A percentile compares a stretch with the other conserved stretches of the same genome.
These are phyloP conservation scores for Cavenderia fasciculata DNA, from an alignment of 78 protist species.

Conservation along the genomic window DNA sequence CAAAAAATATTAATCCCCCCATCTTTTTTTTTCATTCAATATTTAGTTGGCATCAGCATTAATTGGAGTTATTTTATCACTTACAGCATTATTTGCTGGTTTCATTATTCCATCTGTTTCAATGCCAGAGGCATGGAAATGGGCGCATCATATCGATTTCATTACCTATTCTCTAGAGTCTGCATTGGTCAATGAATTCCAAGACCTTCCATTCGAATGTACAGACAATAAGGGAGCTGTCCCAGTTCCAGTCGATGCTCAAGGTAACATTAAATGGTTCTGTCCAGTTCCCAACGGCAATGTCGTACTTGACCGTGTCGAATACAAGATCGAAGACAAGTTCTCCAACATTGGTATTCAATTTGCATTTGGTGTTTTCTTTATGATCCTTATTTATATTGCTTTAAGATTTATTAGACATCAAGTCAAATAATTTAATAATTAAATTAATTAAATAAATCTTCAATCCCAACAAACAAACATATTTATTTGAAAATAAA, in stretches of 20 bases:
- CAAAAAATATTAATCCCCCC: no score
- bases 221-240: constrained; percentile 42
- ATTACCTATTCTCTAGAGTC: constrained; percentile 37
- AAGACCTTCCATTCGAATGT: constrained; percentile 40
- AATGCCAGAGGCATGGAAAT: constrained; percentile 44
- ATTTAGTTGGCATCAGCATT: no score
- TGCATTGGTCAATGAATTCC: constrained; percentile 23
- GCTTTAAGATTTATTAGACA: constrained; percentile 42
- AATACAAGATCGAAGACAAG: background rate
- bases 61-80: constrained; percentile 29
- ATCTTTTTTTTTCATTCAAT: no score
- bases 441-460: no score
- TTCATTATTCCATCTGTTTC: constrained; percentile 51
- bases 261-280: constrained; percentile 4
- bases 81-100: constrained; percentile 47
- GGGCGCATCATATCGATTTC: constrained; percentile 32
- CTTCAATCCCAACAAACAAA: no score
- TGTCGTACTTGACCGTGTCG: no score
- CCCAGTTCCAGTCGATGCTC: constrained; percentile 38
- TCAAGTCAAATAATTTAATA: constrained; percentile 75
- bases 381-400: constrained; percentile 4
- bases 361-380: background rate
- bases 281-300: constrained; percentile 41
- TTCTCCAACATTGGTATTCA: constrained; percentile 10
- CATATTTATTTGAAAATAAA: no score